phyloP scores from a whole-genome alignment of 2,329 filamentous ascomycete genomes.

The Leptosphaerulina australis region DNA sequence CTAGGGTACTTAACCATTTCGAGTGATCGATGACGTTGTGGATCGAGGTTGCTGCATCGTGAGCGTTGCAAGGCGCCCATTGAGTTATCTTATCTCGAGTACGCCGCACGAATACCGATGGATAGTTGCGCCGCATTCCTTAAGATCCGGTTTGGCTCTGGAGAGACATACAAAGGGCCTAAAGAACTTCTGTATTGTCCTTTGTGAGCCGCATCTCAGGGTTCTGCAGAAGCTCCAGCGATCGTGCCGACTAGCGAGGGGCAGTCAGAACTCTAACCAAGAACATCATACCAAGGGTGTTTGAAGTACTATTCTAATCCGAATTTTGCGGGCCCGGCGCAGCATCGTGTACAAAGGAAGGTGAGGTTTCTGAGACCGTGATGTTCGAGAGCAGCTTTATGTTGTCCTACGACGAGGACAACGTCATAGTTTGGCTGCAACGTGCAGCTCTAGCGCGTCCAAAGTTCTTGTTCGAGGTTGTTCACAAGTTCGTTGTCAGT shows the following conservation, averaged over 20 bases:
- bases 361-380: background rate
- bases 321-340: background rate
- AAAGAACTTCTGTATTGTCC: background rate
- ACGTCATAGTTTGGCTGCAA: too few species aligned
- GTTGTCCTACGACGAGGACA: too few species aligned
- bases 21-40: conserved; percentile 45
- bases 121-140: background rate
- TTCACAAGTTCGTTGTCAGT: too few species aligned
- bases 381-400: background rate
- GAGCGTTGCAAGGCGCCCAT: conserved; percentile 3
- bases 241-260: conserved; percentile 8
- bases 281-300: conserved; percentile 7
- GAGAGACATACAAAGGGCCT: background rate
- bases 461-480: too few species aligned
- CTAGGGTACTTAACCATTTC: conserved; percentile 43
- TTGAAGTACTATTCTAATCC: conserved; percentile 1
- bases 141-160: background rate
- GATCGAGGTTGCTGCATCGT: conserved; percentile 19
- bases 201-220: background rate
- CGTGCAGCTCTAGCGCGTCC: too few species aligned
- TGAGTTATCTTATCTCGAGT: background rate
- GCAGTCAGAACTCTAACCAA: conserved; percentile 4
- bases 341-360: background rate
- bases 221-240: conserved; percentile 1
- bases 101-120: background rate